A percentile compares a stretch with the other conserved stretches of the same genome.
Conservation (phyloP, 2,329 filamentous ascomycete species). For the Monilinia fructicola region DNA sequence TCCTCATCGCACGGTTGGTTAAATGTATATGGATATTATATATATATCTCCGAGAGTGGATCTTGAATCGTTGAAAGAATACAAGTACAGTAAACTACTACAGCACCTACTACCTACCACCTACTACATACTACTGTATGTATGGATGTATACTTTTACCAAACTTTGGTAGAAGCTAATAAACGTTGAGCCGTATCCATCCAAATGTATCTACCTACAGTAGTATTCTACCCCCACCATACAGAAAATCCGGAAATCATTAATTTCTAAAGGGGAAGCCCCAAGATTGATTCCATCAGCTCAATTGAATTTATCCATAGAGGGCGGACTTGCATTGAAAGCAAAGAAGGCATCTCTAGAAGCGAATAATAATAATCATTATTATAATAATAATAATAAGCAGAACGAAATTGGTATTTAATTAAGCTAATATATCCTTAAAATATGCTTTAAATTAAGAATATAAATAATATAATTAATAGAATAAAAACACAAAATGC, state of each 20-base stretch:
- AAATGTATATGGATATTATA: not conserved
- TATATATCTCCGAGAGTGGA: not conserved
- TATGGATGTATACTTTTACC: not conserved
- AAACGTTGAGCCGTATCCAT: not conserved
- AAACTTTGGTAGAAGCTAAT: slow-evolving; percentile 2
- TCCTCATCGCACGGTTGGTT: not conserved
- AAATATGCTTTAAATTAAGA: not conserved
- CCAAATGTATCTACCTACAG: not conserved
- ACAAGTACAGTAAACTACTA: no score
- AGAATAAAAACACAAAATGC: no score
- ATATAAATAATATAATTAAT: not conserved
- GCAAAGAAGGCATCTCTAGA: not conserved
- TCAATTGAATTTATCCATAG: slow-evolving; percentile 10
- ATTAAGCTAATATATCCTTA: not conserved
- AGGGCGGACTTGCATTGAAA: not conserved
- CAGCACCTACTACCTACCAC: no score
- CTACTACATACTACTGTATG: not conserved
- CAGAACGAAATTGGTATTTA: not conserved
- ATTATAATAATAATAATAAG: not conserved
- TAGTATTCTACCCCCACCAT: not conserved
- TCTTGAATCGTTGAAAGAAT: not conserved
- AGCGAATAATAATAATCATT: not conserved
- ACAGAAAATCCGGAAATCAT: not conserved
- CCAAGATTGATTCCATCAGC: not conserved
- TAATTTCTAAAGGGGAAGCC: not conserved